phyloP scores from a whole-genome alignment of 2,329 filamentous ascomycete species.

The Botryotinia narcissicola region DNA sequence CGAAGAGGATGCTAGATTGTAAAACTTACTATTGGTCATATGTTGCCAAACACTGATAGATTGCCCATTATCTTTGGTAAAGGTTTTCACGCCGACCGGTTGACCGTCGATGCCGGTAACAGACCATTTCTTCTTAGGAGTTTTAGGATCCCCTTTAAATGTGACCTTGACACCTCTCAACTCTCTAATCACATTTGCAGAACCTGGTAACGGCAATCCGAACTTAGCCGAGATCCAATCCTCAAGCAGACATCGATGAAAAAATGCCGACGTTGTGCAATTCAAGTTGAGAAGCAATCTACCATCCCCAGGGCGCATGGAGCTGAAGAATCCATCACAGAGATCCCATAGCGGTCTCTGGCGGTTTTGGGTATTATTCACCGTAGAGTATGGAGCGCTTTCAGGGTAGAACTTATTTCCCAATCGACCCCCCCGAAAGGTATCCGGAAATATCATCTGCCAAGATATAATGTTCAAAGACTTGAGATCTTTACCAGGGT shows the following conservation, averaged over 20 bases:
- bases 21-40: background rate
- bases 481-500: conserved; percentile 6
- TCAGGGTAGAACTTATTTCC: conserved; percentile 23
- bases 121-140: background rate
- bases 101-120: background rate
- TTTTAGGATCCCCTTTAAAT: background rate
- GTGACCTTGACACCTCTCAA: background rate
- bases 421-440: conserved; percentile 3
- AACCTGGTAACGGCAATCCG: too few relatives aligned
- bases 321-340: conserved; percentile 21
- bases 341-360: background rate
- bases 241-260: background rate
- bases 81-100: background rate
- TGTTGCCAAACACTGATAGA: background rate
- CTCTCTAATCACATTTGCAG: background rate
- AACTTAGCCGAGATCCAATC: background rate
- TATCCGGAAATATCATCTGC: conserved; percentile 16
- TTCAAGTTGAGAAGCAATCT: conserved; percentile 24
- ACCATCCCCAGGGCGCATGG: conserved; percentile 21
- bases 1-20: too few relatives aligned
- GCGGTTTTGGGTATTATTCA: too few relatives aligned
- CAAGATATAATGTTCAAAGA: conserved; percentile 24
- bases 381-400: too few relatives aligned
- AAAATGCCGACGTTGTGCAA: conserved; percentile 23
- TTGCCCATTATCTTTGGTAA: background rate